These are phyloP conservation scores for Alternaria triticimaculans DNA, from an alignment of 2,329 filamentous ascomycete genomes.

Conservation along the genomic window DNA sequence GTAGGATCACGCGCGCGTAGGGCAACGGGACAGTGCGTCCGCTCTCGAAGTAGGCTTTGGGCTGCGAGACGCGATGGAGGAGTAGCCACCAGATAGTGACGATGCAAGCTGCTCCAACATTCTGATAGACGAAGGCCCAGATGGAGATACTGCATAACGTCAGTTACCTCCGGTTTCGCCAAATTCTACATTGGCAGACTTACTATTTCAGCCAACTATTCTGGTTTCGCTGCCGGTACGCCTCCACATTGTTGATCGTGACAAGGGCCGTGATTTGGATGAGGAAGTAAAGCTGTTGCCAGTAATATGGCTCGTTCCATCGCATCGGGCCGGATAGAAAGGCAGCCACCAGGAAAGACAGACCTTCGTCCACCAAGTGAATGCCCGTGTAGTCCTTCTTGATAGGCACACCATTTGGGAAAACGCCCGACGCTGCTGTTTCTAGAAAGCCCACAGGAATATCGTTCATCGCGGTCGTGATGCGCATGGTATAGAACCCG, in stretches of 20 bases:
- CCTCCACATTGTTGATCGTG: slow-evolving; percentile 20
- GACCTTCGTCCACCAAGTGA: slow-evolving; percentile 7
- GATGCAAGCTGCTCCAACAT: slow-evolving; percentile 19
- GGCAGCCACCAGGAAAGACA: slow-evolving; percentile 19
- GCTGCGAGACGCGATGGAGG: slow-evolving; percentile 13
- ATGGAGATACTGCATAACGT: slow-evolving; percentile 11
- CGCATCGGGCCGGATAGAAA: slow-evolving; percentile 16
- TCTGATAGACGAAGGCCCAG: slow-evolving; percentile 21
- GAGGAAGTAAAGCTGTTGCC: slow-evolving; percentile 27
- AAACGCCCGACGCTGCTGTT: background rate
- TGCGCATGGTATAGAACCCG: slow-evolving; percentile 23
- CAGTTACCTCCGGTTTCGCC: background rate
- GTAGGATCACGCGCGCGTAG: slow-evolving; percentile 21
- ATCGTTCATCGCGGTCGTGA: slow-evolving; percentile 2
- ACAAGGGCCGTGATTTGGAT: slow-evolving; percentile 10
- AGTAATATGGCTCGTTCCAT: slow-evolving; percentile 22
- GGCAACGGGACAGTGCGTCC: slow-evolving; percentile 19
- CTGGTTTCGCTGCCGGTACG: slow-evolving; percentile 21
- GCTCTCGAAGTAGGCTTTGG: slow-evolving; percentile 19
- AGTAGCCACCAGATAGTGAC: slow-evolving; percentile 21
- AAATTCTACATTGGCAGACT: background rate
- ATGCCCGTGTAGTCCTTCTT: slow-evolving; percentile 24
- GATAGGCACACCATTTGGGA: slow-evolving; percentile 19
- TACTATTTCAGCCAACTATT: slow-evolving; percentile 27
- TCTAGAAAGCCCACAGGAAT: slow-evolving; percentile 14